Percentiles rank a stretch among this genome's conserved stretches.
Evolutionary conservation across 352 stramenopile species (phyloP).

Genomic region (Pythium sp.): DNA sequence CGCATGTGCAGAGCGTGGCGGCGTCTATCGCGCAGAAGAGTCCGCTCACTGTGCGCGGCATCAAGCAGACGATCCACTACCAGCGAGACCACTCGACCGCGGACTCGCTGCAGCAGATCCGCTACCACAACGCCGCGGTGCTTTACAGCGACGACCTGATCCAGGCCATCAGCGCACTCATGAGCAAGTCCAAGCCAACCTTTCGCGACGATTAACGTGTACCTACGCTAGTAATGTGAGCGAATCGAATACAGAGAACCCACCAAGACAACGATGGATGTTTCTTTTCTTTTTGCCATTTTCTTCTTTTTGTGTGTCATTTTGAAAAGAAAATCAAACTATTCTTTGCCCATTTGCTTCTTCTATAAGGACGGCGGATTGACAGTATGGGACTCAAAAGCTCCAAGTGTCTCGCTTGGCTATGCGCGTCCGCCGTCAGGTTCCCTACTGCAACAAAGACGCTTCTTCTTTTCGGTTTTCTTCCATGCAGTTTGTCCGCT

Average conservation of each 20-base stretch:
- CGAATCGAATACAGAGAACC: neutral
- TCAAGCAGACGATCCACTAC: constrained; percentile 88
- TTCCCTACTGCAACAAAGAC: constrained; percentile 22
- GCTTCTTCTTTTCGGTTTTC: constrained; percentile 9
- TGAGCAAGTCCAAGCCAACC: constrained; percentile 60
- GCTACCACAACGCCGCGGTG: constrained; percentile 82
- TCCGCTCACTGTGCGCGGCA: constrained; percentile 80
- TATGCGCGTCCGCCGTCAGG: constrained; percentile 3
- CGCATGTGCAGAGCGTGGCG: constrained; percentile 53
- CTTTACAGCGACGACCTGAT: constrained; percentile 85
- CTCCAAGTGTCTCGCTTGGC: constrained; percentile 3
- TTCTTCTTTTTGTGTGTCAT: constrained; percentile 7
- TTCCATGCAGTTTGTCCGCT: constrained; percentile 1
- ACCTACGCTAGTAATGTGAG: neutral
- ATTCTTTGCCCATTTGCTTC: constrained; percentile 4
- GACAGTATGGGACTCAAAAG: neutral
- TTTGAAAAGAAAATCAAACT: constrained; percentile 5
- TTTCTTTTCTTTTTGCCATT: constrained; percentile 9
- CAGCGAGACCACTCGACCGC: constrained; percentile 80
- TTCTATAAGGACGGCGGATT: constrained; percentile 6
- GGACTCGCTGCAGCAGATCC: constrained; percentile 75
- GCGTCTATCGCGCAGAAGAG: constrained; percentile 78
- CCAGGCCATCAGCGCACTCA: constrained; percentile 63
- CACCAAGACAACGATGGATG: neutral
- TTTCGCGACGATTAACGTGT: constrained; percentile 65